phyloP scores from a whole-genome alignment of 495 filamentous ascomycete species.

The Echria macrotheca region DNA sequence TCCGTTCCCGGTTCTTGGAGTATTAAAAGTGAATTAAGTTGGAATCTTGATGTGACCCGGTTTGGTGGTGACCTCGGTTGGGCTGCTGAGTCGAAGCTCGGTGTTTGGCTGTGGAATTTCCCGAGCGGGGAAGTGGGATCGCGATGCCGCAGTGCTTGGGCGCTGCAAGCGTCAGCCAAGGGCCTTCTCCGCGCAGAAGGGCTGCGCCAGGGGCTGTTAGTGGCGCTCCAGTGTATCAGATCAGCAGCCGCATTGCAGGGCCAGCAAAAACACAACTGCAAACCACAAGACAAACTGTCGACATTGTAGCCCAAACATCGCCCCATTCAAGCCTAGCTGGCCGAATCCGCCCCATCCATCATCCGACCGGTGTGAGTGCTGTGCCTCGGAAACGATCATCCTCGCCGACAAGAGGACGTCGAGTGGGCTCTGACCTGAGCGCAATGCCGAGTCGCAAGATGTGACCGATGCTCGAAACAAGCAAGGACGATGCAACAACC shows the following conservation, averaged over 20 bases:
- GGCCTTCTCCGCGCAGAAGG: neutral
- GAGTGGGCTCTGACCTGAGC: too few relatives aligned
- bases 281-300: neutral
- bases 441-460: constrained; percentile 24
- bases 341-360: too few relatives aligned
- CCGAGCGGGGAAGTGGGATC: constrained; percentile 3
- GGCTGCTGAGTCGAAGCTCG: neutral
- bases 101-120: neutral
- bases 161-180: neutral
- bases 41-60: neutral
- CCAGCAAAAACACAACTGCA: neutral
- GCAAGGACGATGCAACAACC: constrained; percentile 42
- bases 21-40: neutral
- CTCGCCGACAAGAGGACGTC: too few relatives aligned
- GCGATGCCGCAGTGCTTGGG: neutral
- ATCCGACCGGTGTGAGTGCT: too few relatives aligned
- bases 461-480: constrained; percentile 25
- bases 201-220: neutral
- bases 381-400: too few relatives aligned
- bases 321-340: too few relatives aligned
- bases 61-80: neutral
- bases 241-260: neutral
- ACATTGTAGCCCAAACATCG: too few relatives aligned
- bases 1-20: too few relatives aligned
- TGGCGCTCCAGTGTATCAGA: neutral